A percentile compares a stretch with the other conserved stretches of the same genome.
Conservation (phyloP, 345 rosid species). For the Melastoma malabathricum region DNA sequence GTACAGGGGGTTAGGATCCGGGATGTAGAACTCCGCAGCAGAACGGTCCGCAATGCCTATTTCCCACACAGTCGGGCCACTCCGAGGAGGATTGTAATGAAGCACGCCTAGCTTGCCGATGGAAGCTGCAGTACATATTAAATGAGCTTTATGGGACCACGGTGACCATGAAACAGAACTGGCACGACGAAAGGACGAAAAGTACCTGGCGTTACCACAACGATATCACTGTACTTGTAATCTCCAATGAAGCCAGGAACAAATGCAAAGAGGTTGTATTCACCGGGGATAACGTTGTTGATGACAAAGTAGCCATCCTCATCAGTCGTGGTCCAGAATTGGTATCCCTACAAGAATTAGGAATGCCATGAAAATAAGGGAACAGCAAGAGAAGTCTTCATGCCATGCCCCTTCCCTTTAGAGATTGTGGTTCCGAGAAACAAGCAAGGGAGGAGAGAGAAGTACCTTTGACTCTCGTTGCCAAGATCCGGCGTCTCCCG, state of each 20-base stretch:
- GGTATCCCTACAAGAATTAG: conserved; percentile 50
- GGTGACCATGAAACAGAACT: no score
- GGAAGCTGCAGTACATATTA: conserved; percentile 20
- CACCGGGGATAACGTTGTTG: conserved; percentile 28
- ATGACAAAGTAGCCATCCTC: conserved; percentile 47
- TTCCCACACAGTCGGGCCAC: conserved; percentile 86
- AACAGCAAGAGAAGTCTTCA: no score
- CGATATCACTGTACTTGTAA: conserved; percentile 27
- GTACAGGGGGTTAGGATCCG: conserved; percentile 53
- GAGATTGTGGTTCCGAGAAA: no score
- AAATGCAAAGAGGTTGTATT: conserved; percentile 60
- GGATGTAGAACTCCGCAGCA: conserved; percentile 74
- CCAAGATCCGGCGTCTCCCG: conserved; percentile 90
- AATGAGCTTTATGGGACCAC: background rate
- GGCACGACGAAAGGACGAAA: background rate
- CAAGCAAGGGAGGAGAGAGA: background rate
- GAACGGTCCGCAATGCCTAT: conserved; percentile 81
- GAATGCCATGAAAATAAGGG: background rate
- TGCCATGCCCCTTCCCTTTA: no score
- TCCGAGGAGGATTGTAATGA: conserved; percentile 67
- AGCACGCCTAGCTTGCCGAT: conserved; percentile 38
- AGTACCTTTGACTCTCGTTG: conserved; percentile 75
- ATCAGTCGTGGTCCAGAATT: conserved; percentile 69
- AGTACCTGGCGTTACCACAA: conserved; percentile 46
- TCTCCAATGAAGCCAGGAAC: conserved; percentile 81